Percentiles rank a stretch among this genome's conserved stretches.
These are phyloP conservation scores for Fagopyrum homotropicum DNA, from an alignment of 148 eudicot species.

Conservation along the genomic window DNA sequence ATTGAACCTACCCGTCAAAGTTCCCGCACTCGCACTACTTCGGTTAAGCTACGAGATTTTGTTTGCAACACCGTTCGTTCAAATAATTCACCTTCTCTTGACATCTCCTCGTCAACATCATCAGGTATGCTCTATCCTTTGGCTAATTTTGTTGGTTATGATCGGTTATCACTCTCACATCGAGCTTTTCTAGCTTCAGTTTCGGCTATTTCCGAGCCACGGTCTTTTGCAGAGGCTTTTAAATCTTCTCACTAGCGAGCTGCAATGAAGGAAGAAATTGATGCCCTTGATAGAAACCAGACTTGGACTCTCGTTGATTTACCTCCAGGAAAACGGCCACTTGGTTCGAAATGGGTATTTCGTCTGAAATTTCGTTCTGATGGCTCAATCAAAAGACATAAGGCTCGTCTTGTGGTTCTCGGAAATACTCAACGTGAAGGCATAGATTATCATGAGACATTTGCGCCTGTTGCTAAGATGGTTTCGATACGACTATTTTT, in stretches of 20 bases:
- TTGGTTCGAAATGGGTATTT: constrained; percentile 7
- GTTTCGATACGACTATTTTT: background rate
- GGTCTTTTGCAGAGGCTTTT: background rate
- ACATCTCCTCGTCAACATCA: background rate
- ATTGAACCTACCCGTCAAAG: too few species aligned
- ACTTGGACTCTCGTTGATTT: background rate
- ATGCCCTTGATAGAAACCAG: background rate
- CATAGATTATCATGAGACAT: background rate
- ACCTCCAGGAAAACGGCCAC: background rate
- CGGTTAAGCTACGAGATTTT: background rate
- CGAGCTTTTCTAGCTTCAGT: background rate
- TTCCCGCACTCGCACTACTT: too few species aligned
- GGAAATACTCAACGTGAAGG: background rate
- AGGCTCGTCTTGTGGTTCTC: background rate
- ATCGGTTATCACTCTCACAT: background rate
- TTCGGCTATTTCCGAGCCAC: background rate
- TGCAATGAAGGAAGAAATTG: background rate
- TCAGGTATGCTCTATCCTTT: background rate
- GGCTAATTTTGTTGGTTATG: constrained; percentile 4
- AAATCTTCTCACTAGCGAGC: background rate
- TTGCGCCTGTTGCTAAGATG: constrained; percentile 3
- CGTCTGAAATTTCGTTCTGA: background rate
- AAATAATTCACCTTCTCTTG: background rate
- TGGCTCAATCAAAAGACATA: background rate
- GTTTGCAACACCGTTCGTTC: background rate